phyloP scores from a whole-genome alignment of 164 flowering plant species.

The Litsea cubeba region DNA sequence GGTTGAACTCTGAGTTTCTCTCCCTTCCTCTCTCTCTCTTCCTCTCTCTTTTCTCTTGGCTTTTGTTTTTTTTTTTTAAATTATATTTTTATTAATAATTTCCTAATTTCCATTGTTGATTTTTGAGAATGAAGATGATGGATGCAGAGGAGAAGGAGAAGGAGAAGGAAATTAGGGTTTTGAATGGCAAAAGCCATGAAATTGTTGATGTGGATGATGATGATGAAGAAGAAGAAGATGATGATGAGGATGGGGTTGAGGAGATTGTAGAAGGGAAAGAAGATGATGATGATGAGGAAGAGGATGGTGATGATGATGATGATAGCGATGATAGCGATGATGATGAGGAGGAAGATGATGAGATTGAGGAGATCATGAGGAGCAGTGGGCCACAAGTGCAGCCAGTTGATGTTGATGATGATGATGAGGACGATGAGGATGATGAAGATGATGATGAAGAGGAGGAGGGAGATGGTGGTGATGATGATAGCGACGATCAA shows the following conservation, averaged over 20 bases:
- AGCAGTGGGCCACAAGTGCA: conserved; percentile 18
- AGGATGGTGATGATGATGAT: conserved; percentile 22
- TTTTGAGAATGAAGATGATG: conserved; percentile 16
- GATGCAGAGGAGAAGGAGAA: conserved; percentile 25
- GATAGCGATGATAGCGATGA: conserved; percentile 12
- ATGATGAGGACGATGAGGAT: conserved; percentile 34
- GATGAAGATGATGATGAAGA: conserved; percentile 26
- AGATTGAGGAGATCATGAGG: conserved; percentile 11
- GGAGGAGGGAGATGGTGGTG: conserved; percentile 5
- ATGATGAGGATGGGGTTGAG: conserved; percentile 20
- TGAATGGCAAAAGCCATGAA: conserved; percentile 23
- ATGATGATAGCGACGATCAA: conserved; percentile 18
- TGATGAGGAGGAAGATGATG: conserved; percentile 26
- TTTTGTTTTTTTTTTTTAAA: conserved; percentile 8
- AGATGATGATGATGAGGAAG: conserved; percentile 19
- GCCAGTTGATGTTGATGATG: conserved; percentile 31
- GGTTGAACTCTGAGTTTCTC: conserved; percentile 28
- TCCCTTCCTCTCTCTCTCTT: conserved; percentile 18
- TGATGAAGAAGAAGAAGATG: conserved; percentile 14
- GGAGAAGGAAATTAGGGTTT: conserved; percentile 26
- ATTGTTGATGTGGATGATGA: conserved; percentile 17
- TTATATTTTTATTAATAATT: conserved; percentile 2
- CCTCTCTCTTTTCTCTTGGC: conserved; percentile 6
- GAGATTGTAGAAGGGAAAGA: conserved; percentile 10
- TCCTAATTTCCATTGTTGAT: conserved; percentile 2